These are phyloP conservation scores for Phyllosticta paracitricarpa DNA, from an alignment of 2,329 filamentous ascomycete genomes.

Conservation along the genomic window DNA sequence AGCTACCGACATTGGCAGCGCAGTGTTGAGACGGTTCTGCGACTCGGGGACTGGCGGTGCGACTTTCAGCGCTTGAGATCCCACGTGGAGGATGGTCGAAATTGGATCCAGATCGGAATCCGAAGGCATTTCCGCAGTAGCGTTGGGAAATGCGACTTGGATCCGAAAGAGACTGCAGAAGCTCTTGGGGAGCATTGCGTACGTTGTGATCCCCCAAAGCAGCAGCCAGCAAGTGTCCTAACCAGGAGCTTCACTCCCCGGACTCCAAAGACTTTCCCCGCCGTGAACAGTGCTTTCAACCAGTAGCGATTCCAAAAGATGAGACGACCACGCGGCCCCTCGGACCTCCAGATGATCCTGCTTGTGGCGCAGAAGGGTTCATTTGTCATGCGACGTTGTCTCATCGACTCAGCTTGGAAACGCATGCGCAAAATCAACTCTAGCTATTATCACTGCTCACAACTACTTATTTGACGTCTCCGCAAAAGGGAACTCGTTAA, in stretches of 20 bases:
- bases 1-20: not conserved
- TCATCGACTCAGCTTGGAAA: not conserved
- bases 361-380: not conserved
- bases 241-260: not conserved
- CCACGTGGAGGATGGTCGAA: not conserved
- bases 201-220: not conserved
- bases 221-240: not conserved
- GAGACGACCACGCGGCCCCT: not conserved
- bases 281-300: not conserved
- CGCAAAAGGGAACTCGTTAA: conserved; percentile 7
- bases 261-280: not conserved
- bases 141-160: not conserved
- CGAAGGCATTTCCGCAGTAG: not conserved
- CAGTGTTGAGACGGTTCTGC: not conserved
- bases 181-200: not conserved
- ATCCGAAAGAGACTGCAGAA: not conserved
- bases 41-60: not conserved
- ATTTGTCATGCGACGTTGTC: not conserved
- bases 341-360: not conserved
- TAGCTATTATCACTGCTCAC: conserved; percentile 8
- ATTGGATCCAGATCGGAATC: not conserved
- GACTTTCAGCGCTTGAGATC: not conserved
- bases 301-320: not conserved
- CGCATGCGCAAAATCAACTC: not conserved
- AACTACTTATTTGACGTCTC: conserved; percentile 8